Evolutionary conservation across 192 early-diverging fungal genomes (phyloP), one percentile per base, ranked within the genome.

Genomic region (Coemansia sp.): DNA sequence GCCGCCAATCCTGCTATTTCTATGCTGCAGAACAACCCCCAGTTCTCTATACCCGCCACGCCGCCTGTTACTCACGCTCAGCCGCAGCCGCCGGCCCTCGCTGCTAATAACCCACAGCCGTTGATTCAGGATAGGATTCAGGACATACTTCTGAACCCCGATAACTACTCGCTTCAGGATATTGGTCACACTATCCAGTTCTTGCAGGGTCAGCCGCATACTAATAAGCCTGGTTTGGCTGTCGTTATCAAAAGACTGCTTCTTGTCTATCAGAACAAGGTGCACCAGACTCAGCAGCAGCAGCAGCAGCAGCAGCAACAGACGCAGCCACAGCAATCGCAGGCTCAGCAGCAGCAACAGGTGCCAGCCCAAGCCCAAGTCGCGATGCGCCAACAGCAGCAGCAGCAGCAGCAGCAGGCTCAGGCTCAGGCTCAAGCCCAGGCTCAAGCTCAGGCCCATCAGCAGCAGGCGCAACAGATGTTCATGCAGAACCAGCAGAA

Each of bases 91-190:
- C 65, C 47, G 39, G 27, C 27, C 27, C n/a, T 18, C 12, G 63
- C 43, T 46, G 36, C 22, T 29, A 57, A 57, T 33, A 29, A 27
- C 60, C 52, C 24, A 2, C 68, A 68, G 3, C 39, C 36, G 10
- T 12, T 43, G 22, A n/a, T 52, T 29, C 12, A 71, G 31, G 67
- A 47, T 0, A 69, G 69, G 22, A 11, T 80, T 24, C 70, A 66
- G 22, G 74, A 73, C 13, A 64, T 73, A 22, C 18, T 80, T 18
- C 67, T 72, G 58, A 50, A 44, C 39, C 79, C 73, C 0, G 73
- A 80, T 20, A 72, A 70, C 55, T 63, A 72, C 62, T 69, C 67
- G 2, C 36, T 70, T 3, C 70, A 62, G 64, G 79, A 80, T 2
- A 40, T 80, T 12, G 13, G 20, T 11, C 43, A 55, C 27, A 57